Conservation (phyloP, 2,329 filamentous ascomycete genomes). For the Herpotrichia juniperi region DNA sequence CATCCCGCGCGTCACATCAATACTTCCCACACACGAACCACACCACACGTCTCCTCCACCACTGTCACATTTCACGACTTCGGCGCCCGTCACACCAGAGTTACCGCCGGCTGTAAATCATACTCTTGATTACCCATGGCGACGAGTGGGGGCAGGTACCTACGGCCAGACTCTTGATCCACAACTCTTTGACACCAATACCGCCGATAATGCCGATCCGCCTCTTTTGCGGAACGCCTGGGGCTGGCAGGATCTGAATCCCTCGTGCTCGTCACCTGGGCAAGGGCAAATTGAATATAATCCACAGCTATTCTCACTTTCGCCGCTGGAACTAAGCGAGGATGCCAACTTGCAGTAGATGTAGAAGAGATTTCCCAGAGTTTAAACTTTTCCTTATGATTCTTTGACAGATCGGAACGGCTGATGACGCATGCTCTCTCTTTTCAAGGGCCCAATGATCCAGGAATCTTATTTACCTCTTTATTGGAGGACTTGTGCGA, state of each 20-base stretch:
- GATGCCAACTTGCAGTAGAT: too few relatives aligned
- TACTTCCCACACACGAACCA: slow-evolving; percentile 8
- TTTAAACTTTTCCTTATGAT: too few relatives aligned
- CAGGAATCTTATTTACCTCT: too few relatives aligned
- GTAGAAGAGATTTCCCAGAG: too few relatives aligned
- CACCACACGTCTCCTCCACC: slow-evolving; percentile 13
- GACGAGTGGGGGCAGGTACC: not conserved
- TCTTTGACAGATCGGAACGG: too few relatives aligned
- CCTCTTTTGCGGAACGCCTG: not conserved
- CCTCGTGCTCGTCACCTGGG: too few relatives aligned
- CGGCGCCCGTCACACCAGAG: not conserved
- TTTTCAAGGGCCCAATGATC: too few relatives aligned
- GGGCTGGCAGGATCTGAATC: not conserved
- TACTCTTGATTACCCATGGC: not conserved
- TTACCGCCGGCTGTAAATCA: not conserved
- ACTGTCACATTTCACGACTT: not conserved
- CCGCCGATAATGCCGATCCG: not conserved
- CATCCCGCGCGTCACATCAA: slow-evolving; percentile 3
- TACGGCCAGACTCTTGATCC: not conserved
- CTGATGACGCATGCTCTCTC: too few relatives aligned
- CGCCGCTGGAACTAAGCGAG: too few relatives aligned
- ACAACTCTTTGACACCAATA: not conserved
- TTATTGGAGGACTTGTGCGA: too few relatives aligned
- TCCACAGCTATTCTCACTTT: too few relatives aligned
- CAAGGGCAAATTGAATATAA: too few relatives aligned